Conservation (phyloP, 2,329 filamentous ascomycete species). For the Sclerotiophoma versabilis region DNA sequence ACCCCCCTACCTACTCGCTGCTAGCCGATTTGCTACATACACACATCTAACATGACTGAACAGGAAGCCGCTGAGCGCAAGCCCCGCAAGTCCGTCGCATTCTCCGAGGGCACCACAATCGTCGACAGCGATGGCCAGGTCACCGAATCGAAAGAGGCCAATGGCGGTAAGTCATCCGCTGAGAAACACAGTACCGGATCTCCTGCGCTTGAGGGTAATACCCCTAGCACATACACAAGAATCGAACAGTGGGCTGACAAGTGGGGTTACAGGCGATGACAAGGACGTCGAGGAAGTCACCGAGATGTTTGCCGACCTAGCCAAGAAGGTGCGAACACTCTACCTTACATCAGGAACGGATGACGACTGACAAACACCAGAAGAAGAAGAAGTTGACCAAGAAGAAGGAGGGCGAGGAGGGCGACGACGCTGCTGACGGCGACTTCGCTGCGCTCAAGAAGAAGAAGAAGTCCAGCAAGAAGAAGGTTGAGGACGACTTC, state of each 20-base stretch:
- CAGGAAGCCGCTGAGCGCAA: conserved; percentile 65
- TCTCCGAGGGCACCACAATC: conserved; percentile 84
- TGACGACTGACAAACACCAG: conserved; percentile 27
- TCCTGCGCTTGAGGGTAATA: conserved; percentile 27
- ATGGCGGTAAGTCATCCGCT: conserved; percentile 81
- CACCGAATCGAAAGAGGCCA: conserved; percentile 72
- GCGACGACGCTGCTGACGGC: conserved; percentile 59
- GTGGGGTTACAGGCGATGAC: conserved; percentile 51
- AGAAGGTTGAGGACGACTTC: conserved; percentile 66
- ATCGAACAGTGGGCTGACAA: conserved; percentile 28
- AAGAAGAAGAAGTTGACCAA: conserved; percentile 71
- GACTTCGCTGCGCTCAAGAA: conserved; percentile 74
- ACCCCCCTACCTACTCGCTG: neutral
- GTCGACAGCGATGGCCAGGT: conserved; percentile 91
- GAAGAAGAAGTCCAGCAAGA: conserved; percentile 84
- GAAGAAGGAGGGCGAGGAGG: conserved; percentile 63
- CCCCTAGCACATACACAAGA: conserved; percentile 11
- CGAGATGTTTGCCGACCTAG: conserved; percentile 67
- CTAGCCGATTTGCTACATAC: neutral
- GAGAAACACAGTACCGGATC: conserved; percentile 67
- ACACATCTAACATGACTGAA: conserved; percentile 30
- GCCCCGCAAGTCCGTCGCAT: conserved; percentile 91
- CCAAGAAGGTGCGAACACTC: conserved; percentile 64
- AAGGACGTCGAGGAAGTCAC: conserved; percentile 71
- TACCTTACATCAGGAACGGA: neutral